phyloP scores from a whole-genome alignment of 352 stramenopile genomes.

The Globisporangium mamillatum region DNA sequence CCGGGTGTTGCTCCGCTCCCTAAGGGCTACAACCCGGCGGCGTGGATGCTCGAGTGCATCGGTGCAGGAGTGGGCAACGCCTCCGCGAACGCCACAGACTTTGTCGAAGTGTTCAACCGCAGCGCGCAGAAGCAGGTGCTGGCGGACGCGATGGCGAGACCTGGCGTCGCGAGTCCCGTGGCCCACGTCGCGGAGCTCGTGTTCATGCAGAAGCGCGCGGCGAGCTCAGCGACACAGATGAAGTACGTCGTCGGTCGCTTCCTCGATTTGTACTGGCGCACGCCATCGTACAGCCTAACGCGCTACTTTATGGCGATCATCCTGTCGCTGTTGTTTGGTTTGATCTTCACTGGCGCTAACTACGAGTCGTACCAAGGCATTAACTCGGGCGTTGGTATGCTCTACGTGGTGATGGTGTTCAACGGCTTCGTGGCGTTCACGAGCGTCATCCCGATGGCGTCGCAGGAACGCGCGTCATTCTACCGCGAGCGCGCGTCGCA shows the following conservation, averaged over 20 bases:
- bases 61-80: slow-evolving; percentile 29
- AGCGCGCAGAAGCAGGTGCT: slow-evolving; percentile 17
- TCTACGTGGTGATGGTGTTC: too few species aligned
- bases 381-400: too few species aligned
- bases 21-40: slow-evolving; percentile 29
- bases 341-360: too few species aligned
- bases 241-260: slow-evolving; percentile 23
- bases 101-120: slow-evolving; percentile 33
- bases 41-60: slow-evolving; percentile 25
- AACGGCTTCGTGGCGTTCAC: slow-evolving; percentile 57
- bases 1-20: not conserved
- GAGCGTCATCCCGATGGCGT: slow-evolving; percentile 58
- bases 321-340: too few species aligned
- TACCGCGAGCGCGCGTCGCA: slow-evolving; percentile 62
- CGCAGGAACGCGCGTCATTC: slow-evolving; percentile 52
- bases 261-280: slow-evolving; percentile 30
- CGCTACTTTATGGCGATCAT: too few species aligned
- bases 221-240: slow-evolving; percentile 13
- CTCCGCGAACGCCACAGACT: slow-evolving; percentile 19
- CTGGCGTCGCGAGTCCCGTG: not conserved
- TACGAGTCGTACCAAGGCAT: too few species aligned
- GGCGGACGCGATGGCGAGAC: not conserved
- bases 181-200: not conserved
- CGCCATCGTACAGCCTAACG: slow-evolving; percentile 67
- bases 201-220: slow-evolving; percentile 22